A percentile compares a stretch with the other conserved stretches of the same genome.
Conservation (phyloP, 169 alveolate species). For the Eimeria maxima region DNA sequence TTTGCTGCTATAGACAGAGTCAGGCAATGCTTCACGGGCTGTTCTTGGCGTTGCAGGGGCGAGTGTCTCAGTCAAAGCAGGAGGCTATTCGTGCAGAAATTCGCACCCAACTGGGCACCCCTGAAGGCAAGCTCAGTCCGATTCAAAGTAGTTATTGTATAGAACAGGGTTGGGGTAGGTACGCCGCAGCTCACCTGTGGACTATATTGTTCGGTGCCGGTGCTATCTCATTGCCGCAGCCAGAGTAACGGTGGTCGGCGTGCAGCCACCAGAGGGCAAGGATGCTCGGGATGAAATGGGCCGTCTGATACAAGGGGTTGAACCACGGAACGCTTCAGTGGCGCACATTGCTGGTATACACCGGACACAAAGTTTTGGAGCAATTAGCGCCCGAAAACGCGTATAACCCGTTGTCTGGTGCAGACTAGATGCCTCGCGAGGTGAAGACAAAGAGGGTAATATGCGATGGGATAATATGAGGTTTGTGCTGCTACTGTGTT, state of each 20-base stretch:
- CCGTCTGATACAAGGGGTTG: constrained; percentile 7
- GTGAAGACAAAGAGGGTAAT: background rate
- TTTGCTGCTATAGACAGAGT: background rate
- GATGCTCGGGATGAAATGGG: background rate
- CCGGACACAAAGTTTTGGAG: background rate
- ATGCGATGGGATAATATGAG: background rate
- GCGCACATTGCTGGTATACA: constrained; percentile 49
- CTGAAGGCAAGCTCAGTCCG: constrained; percentile 24
- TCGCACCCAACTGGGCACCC: constrained; percentile 19
- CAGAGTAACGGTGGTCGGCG: background rate
- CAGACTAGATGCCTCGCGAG: background rate
- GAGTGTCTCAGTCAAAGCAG: constrained; percentile 1
- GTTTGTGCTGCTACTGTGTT: background rate
- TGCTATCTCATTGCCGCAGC: constrained; percentile 34
- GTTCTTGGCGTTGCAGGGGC: constrained; percentile 35
- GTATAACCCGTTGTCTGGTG: background rate
- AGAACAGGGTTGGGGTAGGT: background rate
- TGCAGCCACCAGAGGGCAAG: background rate
- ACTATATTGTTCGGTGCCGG: background rate
- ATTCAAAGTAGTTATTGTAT: background rate
- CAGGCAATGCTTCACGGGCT: background rate
- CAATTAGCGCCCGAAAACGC: background rate
- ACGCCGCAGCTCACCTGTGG: constrained; percentile 16
- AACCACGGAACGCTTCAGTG: background rate
- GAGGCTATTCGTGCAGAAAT: constrained; percentile 42